A percentile compares a stretch with the other conserved stretches of the same genome.
These are phyloP conservation scores for Geotrichum klebahnii DNA, from an alignment of 1,139 yeast genomes.

Conservation along the genomic window DNA sequence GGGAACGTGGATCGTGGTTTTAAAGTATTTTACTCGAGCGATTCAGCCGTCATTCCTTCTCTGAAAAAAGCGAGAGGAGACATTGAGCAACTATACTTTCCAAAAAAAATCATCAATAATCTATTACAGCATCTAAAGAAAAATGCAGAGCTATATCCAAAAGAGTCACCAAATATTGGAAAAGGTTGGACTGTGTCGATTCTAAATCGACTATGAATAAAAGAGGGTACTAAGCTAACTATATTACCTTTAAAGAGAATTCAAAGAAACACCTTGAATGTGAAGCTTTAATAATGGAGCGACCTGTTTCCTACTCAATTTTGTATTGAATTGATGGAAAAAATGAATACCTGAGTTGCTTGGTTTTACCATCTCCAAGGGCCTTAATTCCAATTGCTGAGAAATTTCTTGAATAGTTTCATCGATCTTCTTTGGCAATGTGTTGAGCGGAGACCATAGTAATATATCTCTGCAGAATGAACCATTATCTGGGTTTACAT, in stretches of 20 bases:
- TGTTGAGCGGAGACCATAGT: constrained; percentile 34
- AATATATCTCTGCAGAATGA: constrained; percentile 58
- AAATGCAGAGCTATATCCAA: constrained; percentile 5
- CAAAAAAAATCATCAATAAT: constrained; percentile 8
- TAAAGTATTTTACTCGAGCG: constrained; percentile 44
- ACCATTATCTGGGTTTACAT: constrained; percentile 41
- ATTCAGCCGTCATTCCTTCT: constrained; percentile 27
- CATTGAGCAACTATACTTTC: constrained; percentile 38
- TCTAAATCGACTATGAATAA: constrained; percentile 8
- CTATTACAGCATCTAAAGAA: constrained; percentile 9
- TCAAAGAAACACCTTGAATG: constrained; percentile 28
- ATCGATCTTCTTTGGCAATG: constrained; percentile 29
- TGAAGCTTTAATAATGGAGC: constrained; percentile 50
- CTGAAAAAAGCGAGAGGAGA: constrained; percentile 39
- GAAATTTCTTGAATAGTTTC: constrained; percentile 38
- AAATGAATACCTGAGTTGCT: constrained; percentile 8
- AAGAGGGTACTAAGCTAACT: neutral
- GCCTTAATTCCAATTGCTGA: constrained; percentile 39
- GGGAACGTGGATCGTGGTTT: constrained; percentile 35
- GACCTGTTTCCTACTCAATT: constrained; percentile 81
- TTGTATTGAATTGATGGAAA: constrained; percentile 52
- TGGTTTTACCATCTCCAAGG: constrained; percentile 6
- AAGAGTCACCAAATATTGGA: constrained; percentile 3
- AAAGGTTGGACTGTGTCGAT: constrained; percentile 19
- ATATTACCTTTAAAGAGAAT: constrained; percentile 17